Evolutionary conservation across 352 stramenopile genomes (phyloP), one percentile per base, ranked within the genome.

Genomic region (Pythium plurisporium): DNA sequence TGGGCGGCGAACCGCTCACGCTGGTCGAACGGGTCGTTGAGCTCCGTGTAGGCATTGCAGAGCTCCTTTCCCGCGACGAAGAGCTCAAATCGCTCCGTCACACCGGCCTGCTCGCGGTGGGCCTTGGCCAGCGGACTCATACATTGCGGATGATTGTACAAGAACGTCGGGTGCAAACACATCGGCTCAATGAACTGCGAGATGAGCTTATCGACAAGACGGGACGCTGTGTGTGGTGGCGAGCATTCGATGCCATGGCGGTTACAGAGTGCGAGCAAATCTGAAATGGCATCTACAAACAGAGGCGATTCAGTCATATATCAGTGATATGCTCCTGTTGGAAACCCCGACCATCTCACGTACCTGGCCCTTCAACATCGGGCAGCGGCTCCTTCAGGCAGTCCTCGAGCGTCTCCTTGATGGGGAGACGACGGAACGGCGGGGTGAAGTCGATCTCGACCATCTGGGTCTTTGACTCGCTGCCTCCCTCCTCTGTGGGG

Each of bases 51-150:
- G 5, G 96, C 96, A 73, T 99, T 99, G 61, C 91, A 97, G 27
- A 99, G 77, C 82, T 99, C 88, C 62, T 95, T 96, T 55, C 76
- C 91, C 29, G 89, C 91, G 30, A 98, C 94, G 70, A 99, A 99
- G 25, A 99, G 77, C 81, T 99, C 97, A 64, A 99, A 99, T 33
- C 96, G 84, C 73, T 99, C 97, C 4, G 96, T 99, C 55, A 99
- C 73, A 29, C 87, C 84, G 12, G 79, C 64, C 69, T 98, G 96
- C 14, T 89, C 81, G 37, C 96, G 83, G 61, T 99, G 96, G 43
- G 90, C 80, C 67, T 98, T 98, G 26, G 82, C 80, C 33, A 99
- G 70, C 27, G 97, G 96, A 72, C 94, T 99, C 92, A 99, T 98
- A 50, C 98, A 97, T 62, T 94, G 84, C 23, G 97, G 97, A 69